These are phyloP conservation scores for Artemisia tridentata DNA, from an alignment of 129 eudicot species.

Conservation along the genomic window DNA sequence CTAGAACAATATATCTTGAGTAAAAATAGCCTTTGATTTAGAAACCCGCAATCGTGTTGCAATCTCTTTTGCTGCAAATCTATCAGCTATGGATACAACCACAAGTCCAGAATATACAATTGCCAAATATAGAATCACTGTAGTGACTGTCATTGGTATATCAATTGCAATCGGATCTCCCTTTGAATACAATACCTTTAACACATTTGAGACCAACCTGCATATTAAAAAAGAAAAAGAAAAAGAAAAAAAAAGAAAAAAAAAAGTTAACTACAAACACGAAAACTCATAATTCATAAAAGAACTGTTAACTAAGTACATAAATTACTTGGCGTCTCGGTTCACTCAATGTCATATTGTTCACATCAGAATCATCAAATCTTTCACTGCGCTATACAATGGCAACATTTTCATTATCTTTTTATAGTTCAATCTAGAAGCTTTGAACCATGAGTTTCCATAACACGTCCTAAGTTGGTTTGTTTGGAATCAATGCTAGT, in stretches of 20 bases:
- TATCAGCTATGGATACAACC: conserved; percentile 88
- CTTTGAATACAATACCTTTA: too few relatives aligned
- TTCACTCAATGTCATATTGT: too few relatives aligned
- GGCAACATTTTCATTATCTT: conserved; percentile 59
- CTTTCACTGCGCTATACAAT: conserved; percentile 84
- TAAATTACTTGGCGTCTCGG: too few relatives aligned
- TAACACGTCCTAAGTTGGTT: conserved; percentile 69
- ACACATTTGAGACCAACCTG: too few relatives aligned
- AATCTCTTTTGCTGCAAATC: conserved; percentile 88
- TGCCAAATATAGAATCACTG: conserved; percentile 85
- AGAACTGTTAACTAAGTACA: too few relatives aligned
- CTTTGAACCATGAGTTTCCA: conserved; percentile 81
- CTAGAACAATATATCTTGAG: too few relatives aligned
- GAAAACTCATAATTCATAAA: too few relatives aligned
- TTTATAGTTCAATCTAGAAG: conserved; percentile 45
- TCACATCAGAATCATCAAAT: too few relatives aligned
- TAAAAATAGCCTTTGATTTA: conserved; percentile 66
- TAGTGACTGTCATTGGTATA: conserved; percentile 92
- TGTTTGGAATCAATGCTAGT: conserved; percentile 48
- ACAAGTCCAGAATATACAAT: conserved; percentile 69
- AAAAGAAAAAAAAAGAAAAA: too few relatives aligned
- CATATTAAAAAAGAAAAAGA: too few relatives aligned
- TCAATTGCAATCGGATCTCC: too few relatives aligned
- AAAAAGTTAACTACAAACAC: too few relatives aligned
- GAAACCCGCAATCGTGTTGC: conserved; percentile 78